Evolutionary conservation across 2,329 filamentous ascomycete species (phyloP), one percentile per base, ranked within the genome.

Genomic region (Microascus cirrosus): DNA sequence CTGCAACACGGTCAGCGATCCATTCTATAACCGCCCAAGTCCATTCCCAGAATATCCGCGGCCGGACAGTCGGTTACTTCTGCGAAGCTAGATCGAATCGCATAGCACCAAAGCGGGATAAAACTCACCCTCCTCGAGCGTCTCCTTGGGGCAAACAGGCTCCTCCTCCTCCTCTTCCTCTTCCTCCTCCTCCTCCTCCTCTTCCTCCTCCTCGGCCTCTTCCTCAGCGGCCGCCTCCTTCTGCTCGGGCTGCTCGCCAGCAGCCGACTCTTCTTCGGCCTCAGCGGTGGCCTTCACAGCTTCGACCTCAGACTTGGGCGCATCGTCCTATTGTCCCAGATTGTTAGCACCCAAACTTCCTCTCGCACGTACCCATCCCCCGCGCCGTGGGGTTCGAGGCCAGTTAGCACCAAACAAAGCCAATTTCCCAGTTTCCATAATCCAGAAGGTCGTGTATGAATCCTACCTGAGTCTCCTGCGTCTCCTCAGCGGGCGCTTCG

Each of bases 121-220:
- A 24, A 60, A 72, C 90, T 81, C 75, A 97, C 94, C 91, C 83
- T 95, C 90, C 76, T 95, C 89, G 62, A 97, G 76, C 73, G 83
- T 82, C 62, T 92, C 89, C 82, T 95, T 95, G 66, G 87, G 85
- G 72, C 97, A 93, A 65, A 87, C 85, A 61, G 92, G 87, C 62
- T 93, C 89, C 60, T 92, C 89, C 22, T 90, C 86, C 39, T 87
- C 86, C 36, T 87, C 85, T 51, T 87, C 86, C 28, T 85, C 87
- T 51, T 85, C 84, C 25, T 81, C 84, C 35, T 82, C 83, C 39
- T 80, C 83, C 28, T 78, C 83, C 24, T 78, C 79, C 48, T 74
- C 76, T 10, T 74, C 79, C 48, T 74, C 75, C 51, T 78, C 81
- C 58, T 74, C 74, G 57, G 77, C 74, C 61, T 81, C 77, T 53